Percentiles rank a stretch among this genome's conserved stretches.
Evolutionary conservation across 345 rosid genomes (phyloP).

Genomic region (Jatropha curcas): DNA sequence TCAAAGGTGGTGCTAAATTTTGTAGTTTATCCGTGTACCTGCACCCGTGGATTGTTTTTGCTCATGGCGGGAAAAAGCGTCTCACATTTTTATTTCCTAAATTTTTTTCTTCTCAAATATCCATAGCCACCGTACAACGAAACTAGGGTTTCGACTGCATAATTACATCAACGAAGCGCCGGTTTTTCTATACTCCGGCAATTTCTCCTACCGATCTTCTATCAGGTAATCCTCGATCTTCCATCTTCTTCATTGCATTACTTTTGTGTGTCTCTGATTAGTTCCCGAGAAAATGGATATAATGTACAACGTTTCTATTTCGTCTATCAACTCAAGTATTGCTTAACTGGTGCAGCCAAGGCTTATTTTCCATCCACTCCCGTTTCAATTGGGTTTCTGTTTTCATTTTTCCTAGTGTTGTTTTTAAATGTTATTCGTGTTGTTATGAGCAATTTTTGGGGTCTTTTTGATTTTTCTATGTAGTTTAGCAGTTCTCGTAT

Average conservation of each 20-base stretch:
- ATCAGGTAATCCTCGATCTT: background rate
- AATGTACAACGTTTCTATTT: background rate
- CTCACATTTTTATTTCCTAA: background rate
- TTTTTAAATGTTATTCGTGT: background rate
- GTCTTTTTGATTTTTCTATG: background rate
- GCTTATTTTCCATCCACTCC: background rate
- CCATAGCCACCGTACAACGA: background rate
- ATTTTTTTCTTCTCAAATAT: background rate
- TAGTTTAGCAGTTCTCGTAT: background rate
- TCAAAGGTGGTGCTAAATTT: too few relatives aligned
- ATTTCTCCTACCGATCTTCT: background rate
- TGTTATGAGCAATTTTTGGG: background rate
- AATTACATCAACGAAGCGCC: slow-evolving; percentile 17
- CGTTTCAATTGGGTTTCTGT: background rate
- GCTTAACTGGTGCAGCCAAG: background rate
- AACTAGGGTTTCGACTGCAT: slow-evolving; percentile 18
- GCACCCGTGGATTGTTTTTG: background rate
- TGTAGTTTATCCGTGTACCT: background rate
- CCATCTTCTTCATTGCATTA: background rate
- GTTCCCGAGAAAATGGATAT: background rate
- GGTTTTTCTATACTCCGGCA: slow-evolving; percentile 6
- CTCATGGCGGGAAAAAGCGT: slow-evolving; percentile 30
- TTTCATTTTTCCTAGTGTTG: background rate
- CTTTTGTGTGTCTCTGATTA: background rate
- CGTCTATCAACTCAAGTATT: background rate